These are phyloP conservation scores for Geoglossum glabrum DNA, from an alignment of 495 filamentous ascomycete genomes.

Conservation along the genomic window DNA sequence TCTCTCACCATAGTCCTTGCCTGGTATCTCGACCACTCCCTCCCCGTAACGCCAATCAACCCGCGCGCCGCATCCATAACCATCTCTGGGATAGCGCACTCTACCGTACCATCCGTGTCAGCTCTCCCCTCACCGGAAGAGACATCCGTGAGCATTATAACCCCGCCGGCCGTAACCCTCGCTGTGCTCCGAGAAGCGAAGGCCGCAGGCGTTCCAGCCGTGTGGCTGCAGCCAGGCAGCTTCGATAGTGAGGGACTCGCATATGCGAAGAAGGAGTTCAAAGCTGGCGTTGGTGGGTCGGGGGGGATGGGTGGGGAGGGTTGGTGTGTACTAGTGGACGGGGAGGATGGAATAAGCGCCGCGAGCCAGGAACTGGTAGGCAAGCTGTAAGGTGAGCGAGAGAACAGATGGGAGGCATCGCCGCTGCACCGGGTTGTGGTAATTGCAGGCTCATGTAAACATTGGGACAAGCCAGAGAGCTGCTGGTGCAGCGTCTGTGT, in stretches of 20 bases:
- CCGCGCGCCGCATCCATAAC: slow-evolving; percentile 32
- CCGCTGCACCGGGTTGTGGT: background rate
- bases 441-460: background rate
- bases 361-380: background rate
- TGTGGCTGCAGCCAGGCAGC: slow-evolving; percentile 86
- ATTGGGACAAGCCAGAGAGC: background rate
- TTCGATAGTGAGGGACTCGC: slow-evolving; percentile 54
- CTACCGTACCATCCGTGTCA: slow-evolving; percentile 43
- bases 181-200: slow-evolving; percentile 59
- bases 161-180: slow-evolving; percentile 54
- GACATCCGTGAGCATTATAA: slow-evolving; percentile 72
- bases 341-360: background rate
- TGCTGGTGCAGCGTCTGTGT: background rate
- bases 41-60: slow-evolving; percentile 70
- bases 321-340: slow-evolving; percentile 6
- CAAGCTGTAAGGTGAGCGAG: background rate
- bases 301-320: slow-evolving; percentile 1
- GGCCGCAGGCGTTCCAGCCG: slow-evolving; percentile 51
- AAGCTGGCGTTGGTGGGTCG: slow-evolving; percentile 43
- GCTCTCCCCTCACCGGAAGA: slow-evolving; percentile 41
- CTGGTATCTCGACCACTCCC: slow-evolving; percentile 64
- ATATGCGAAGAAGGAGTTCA: slow-evolving; percentile 43
- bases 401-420: background rate
- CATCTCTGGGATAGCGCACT: slow-evolving; percentile 25
- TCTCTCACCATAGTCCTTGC: slow-evolving; percentile 41